phyloP scores from a whole-genome alignment of 305 asterid genomes.

The Fraxinus nigra region DNA sequence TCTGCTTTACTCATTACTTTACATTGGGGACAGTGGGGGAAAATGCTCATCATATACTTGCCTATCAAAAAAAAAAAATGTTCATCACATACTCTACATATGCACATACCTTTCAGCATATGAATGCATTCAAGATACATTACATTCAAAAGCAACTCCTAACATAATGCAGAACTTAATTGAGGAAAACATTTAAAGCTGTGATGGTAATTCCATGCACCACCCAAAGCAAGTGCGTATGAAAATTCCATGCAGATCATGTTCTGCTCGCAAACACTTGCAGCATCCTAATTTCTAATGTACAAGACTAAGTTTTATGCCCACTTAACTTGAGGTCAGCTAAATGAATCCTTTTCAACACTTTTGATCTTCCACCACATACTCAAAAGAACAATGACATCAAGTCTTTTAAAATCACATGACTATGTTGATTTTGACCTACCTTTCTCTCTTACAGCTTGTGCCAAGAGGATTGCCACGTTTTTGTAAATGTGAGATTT shows the following conservation, averaged over 20 bases:
- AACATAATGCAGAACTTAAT: conserved; percentile 6
- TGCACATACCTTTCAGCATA: not conserved
- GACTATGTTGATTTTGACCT: not conserved
- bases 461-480: not conserved
- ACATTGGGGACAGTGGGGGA: not conserved
- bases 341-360: not conserved
- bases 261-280: not conserved
- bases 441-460: not conserved
- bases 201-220: not conserved
- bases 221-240: not conserved
- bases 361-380: not conserved
- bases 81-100: not conserved
- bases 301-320: not conserved
- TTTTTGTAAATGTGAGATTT: not conserved
- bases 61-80: not conserved
- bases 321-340: not conserved
- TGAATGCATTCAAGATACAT: conserved; percentile 11
- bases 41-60: not conserved
- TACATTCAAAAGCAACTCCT: conserved; percentile 15
- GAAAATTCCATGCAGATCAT: not conserved
- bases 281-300: not conserved
- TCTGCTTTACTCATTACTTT: not conserved
- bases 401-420: not conserved
- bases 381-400: not conserved
- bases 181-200: conserved; percentile 8